Conservation (phyloP, 2,329 filamentous ascomycete genomes). For the Ophioceras dolichostomum region DNA sequence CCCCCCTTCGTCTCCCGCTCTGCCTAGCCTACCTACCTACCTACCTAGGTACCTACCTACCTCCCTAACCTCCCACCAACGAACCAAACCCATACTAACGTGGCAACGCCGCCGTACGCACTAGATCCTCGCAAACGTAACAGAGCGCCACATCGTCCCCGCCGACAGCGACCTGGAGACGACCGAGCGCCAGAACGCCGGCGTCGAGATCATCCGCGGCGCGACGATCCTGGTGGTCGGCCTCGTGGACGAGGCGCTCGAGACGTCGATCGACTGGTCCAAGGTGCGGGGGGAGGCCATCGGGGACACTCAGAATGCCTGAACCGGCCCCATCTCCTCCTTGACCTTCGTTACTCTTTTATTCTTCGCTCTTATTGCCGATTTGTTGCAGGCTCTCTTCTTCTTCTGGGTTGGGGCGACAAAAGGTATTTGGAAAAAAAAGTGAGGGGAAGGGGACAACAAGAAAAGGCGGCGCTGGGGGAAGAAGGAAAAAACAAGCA, state of each 20-base stretch:
- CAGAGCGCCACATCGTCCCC: constrained; percentile 78
- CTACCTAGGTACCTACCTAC: no score
- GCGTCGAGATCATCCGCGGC: constrained; percentile 82
- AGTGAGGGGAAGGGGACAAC: no score
- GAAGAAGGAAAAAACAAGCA: no score
- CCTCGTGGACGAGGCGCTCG: constrained; percentile 77
- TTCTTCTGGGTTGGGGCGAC: neutral
- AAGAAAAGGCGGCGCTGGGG: no score
- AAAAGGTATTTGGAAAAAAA: neutral
- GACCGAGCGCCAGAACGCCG: constrained; percentile 61
- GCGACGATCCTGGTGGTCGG: constrained; percentile 91
- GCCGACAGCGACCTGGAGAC: constrained; percentile 74
- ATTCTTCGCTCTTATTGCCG: no score
- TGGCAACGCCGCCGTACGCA: no score
- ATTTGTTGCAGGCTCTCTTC: no score
- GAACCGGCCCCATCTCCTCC: no score
- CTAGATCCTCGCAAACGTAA: constrained; percentile 1
- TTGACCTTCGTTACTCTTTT: no score
- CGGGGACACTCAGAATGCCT: constrained; percentile 69
- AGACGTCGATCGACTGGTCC: constrained; percentile 83
- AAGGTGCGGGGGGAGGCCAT: constrained; percentile 79
- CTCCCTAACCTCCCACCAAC: neutral
- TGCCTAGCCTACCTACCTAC: no score
- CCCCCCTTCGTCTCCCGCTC: constrained; percentile 35
- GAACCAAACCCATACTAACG: neutral